Percentiles rank a stretch among this genome's conserved stretches.
phyloP scores from a whole-genome alignment of 371 early-diverging fungal genomes.

The Mucor mucedo region DNA sequence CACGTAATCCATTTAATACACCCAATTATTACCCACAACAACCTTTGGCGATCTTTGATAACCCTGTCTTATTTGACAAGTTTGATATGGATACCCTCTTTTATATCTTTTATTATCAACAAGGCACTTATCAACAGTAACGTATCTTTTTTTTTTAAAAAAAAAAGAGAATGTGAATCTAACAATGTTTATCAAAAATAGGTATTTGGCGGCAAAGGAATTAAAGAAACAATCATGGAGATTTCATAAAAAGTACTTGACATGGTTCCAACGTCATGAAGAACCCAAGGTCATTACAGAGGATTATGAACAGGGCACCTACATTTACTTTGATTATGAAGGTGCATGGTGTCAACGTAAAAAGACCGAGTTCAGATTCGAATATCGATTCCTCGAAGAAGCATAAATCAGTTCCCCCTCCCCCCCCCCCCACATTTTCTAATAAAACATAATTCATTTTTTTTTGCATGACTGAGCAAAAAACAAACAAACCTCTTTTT shows the following conservation, averaged over 20 bases:
- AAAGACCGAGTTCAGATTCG: conserved; percentile 87
- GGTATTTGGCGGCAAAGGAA: conserved; percentile 94
- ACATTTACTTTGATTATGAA: conserved; percentile 99
- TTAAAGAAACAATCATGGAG: conserved; percentile 98
- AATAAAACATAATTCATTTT: too few relatives aligned
- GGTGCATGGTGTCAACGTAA: conserved; percentile 98
- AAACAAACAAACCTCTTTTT: too few relatives aligned
- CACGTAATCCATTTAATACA: conserved; percentile 77
- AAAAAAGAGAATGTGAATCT: too few relatives aligned
- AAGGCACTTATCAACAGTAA: conserved; percentile 96
- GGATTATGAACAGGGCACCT: conserved; percentile 94
- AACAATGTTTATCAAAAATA: conserved; percentile 19
- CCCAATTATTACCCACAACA: conserved; percentile 92
- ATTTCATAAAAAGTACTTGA: conserved; percentile 97
- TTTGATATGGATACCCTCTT: conserved; percentile 98
- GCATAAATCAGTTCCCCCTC: conserved; percentile 2
- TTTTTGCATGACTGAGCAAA: too few relatives aligned
- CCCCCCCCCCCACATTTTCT: too few relatives aligned
- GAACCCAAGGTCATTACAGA: conserved; percentile 97
- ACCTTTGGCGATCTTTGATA: conserved; percentile 81
- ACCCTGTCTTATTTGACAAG: conserved; percentile 85
- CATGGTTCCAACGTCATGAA: conserved; percentile 99
- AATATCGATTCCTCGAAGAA: conserved; percentile 37
- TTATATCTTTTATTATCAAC: conserved; percentile 98
- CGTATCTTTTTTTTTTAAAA: conserved; percentile 24